These are phyloP conservation scores for Colletotrichum zoysiae DNA, from an alignment of 2,329 filamentous ascomycete species.

Conservation along the genomic window DNA sequence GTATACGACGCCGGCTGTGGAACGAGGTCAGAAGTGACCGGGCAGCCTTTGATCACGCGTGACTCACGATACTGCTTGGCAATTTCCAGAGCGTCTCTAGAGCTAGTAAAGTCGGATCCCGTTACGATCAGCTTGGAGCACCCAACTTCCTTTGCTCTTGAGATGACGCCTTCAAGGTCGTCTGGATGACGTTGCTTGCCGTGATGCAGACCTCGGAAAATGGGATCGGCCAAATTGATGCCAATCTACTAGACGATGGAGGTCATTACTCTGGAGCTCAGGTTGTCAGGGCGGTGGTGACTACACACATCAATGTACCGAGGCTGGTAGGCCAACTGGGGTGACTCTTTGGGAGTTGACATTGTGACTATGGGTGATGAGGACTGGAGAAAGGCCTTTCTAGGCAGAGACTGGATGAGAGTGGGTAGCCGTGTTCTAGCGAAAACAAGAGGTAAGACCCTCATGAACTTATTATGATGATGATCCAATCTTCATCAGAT, in stretches of 20 bases:
- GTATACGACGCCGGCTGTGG: conserved; percentile 81
- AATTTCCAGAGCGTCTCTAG: conserved; percentile 78
- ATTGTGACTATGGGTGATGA: conserved; percentile 21
- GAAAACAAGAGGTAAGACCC: neutral
- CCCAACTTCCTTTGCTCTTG: conserved; percentile 81
- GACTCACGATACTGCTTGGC: conserved; percentile 79
- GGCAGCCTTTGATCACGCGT: neutral
- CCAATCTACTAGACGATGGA: conserved; percentile 71
- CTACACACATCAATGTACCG: conserved; percentile 72
- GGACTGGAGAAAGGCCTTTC: conserved; percentile 14
- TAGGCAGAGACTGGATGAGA: conserved; percentile 12
- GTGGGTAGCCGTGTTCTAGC: conserved; percentile 6
- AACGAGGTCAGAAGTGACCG: conserved; percentile 35
- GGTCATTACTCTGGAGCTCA: conserved; percentile 38
- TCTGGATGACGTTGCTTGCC: conserved; percentile 80
- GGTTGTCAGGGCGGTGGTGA: neutral
- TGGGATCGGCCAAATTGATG: conserved; percentile 94
- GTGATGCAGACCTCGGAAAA: conserved; percentile 88
- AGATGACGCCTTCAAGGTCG: conserved; percentile 82
- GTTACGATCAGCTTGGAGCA: conserved; percentile 94
- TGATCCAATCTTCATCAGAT: neutral
- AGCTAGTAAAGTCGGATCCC: conserved; percentile 86
- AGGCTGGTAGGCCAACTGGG: conserved; percentile 55
- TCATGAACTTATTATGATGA: conserved; percentile 10
- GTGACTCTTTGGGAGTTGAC: conserved; percentile 23